These are phyloP conservation scores for Pichia sp. DNA, from an alignment of 1,139 yeast species.

Conservation along the genomic window DNA sequence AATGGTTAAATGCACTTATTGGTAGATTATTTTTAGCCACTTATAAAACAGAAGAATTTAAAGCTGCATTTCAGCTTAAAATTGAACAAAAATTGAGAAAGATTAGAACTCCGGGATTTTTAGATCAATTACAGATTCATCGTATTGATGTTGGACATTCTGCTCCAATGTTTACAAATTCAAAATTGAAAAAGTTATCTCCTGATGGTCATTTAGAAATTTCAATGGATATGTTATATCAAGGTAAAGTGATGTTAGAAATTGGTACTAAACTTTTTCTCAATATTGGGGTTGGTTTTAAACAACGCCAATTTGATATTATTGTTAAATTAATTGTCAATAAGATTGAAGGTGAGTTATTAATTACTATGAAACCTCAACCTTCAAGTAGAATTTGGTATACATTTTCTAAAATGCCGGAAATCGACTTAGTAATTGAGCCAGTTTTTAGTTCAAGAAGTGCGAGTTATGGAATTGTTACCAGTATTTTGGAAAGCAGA, in stretches of 20 bases:
- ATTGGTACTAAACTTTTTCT: conserved; percentile 74
- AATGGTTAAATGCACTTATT: conserved; percentile 83
- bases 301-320: conserved; percentile 71
- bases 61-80: conserved; percentile 48
- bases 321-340: conserved; percentile 65
- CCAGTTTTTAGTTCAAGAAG: conserved; percentile 85
- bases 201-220: conserved; percentile 78
- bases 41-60: conserved; percentile 63
- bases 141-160: conserved; percentile 71
- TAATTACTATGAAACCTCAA: conserved; percentile 72
- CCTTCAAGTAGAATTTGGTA: conserved; percentile 92
- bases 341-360: conserved; percentile 66
- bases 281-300: conserved; percentile 68
- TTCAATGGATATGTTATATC: conserved; percentile 56
- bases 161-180: conserved; percentile 75
- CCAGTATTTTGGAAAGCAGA: conserved; percentile 71
- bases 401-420: conserved; percentile 75
- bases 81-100: conserved; percentile 68
- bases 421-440: conserved; percentile 66
- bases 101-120: conserved; percentile 78
- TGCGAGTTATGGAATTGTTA: conserved; percentile 68
- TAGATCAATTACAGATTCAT: conserved; percentile 73
- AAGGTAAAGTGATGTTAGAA: conserved; percentile 67
- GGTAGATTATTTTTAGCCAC: conserved; percentile 77
- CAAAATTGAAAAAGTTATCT: conserved; percentile 59